Conservation (phyloP, 2,329 filamentous ascomycete genomes). For the Clarireedia hainanense region DNA sequence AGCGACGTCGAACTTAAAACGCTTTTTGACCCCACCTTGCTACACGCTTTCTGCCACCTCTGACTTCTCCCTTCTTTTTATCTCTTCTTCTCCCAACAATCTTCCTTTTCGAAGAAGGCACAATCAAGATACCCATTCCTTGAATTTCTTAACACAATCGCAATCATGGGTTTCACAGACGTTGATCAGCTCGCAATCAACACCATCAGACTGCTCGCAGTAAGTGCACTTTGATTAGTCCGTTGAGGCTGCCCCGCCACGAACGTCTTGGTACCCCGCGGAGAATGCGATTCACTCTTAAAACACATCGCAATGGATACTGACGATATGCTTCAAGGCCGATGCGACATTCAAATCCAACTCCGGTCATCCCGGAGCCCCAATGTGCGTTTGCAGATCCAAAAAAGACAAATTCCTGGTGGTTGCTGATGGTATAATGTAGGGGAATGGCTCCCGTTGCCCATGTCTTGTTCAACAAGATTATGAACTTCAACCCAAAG, state of each 20-base stretch:
- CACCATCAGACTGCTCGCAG: constrained; percentile 93
- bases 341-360: constrained; percentile 96
- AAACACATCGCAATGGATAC: constrained; percentile 9
- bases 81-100: neutral
- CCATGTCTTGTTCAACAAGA: constrained; percentile 97
- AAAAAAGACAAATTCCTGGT: neutral
- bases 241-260: constrained; percentile 31
- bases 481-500: constrained; percentile 99
- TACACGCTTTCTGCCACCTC: neutral
- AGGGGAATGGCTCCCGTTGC: constrained; percentile 85
- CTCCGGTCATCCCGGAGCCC: constrained; percentile 97
- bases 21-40: constrained; percentile 2
- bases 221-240: constrained; percentile 45
- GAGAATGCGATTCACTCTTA: constrained; percentile 12
- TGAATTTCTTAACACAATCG: constrained; percentile 10
- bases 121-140: neutral
- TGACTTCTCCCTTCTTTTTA: neutral
- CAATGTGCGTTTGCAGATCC: constrained; percentile 58
- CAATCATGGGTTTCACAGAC: constrained; percentile 76
- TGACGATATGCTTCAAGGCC: constrained; percentile 50
- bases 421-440: constrained; percentile 2
- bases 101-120: neutral
- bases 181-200: constrained; percentile 89
- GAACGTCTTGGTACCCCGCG: constrained; percentile 23
- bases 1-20: neutral